These are phyloP conservation scores for Ganoderma resinaceum DNA, from an alignment of 1,284 basidiomycete species.

Conservation along the genomic window DNA sequence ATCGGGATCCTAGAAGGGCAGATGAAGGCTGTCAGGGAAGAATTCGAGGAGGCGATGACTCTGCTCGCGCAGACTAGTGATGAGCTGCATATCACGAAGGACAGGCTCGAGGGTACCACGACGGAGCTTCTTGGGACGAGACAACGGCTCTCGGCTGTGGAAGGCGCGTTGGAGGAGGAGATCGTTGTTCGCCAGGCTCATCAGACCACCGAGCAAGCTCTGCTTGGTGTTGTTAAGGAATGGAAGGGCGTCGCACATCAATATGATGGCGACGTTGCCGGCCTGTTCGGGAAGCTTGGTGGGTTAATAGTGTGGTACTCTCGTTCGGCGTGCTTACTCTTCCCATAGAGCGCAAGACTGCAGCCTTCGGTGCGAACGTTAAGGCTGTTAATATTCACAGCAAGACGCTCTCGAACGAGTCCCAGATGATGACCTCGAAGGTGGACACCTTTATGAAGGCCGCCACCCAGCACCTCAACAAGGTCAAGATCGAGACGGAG, in stretches of 20 bases:
- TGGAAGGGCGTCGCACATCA: slow-evolving; percentile 74
- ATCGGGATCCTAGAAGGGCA: slow-evolving; percentile 86
- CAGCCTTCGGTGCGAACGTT: slow-evolving; percentile 70
- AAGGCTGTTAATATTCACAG: slow-evolving; percentile 71
- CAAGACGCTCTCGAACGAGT: slow-evolving; percentile 59
- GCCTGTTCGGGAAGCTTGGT: slow-evolving; percentile 88
- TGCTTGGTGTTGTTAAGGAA: slow-evolving; percentile 76
- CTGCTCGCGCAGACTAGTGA: slow-evolving; percentile 77
- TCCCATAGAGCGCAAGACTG: slow-evolving; percentile 75
- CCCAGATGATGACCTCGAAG: slow-evolving; percentile 59
- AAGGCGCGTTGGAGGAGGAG: slow-evolving; percentile 78
- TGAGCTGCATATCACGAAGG: slow-evolving; percentile 74
- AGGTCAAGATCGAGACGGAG: slow-evolving; percentile 63
- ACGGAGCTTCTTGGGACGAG: slow-evolving; percentile 59
- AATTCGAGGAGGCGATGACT: slow-evolving; percentile 89
- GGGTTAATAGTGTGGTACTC: slow-evolving; percentile 35
- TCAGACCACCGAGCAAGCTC: slow-evolving; percentile 72
- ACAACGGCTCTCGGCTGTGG: slow-evolving; percentile 61
- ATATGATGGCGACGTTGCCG: slow-evolving; percentile 75
- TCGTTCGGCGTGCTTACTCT: slow-evolving; percentile 22
- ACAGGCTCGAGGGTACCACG: slow-evolving; percentile 62
- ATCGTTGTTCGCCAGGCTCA: slow-evolving; percentile 78
- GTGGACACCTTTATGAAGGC: slow-evolving; percentile 70
- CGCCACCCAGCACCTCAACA: slow-evolving; percentile 58
- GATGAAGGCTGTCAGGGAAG: slow-evolving; percentile 80